A percentile compares a stretch with the other conserved stretches of the same genome.
Conservation (phyloP, 108 stramenopile genomes). For the Cylindrotheca fusiformis region DNA sequence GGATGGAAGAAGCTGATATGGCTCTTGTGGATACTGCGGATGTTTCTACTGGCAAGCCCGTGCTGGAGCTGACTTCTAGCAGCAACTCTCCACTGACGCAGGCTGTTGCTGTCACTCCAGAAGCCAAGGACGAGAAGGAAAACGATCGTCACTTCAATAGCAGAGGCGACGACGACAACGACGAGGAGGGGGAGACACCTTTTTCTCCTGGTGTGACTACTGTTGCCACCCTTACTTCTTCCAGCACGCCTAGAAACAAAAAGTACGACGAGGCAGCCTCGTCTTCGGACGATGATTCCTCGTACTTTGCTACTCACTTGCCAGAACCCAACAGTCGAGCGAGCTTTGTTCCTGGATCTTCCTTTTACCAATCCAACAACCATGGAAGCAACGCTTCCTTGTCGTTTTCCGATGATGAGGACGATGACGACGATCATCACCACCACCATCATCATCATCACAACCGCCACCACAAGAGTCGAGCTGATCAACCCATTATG, state of each 20-base stretch:
- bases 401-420: slow-evolving; percentile 56
- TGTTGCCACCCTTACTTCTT: no score
- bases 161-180: slow-evolving; percentile 5
- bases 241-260: no score
- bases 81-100: no score
- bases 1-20: no score
- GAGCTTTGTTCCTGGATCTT: slow-evolving; percentile 14
- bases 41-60: no score
- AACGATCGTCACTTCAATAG: neutral
- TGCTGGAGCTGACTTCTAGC: no score
- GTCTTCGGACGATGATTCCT: slow-evolving; percentile 50
- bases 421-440: slow-evolving; percentile 33
- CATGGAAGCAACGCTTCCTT: slow-evolving; percentile 42
- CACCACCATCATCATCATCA: neutral
- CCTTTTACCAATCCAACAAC: slow-evolving; percentile 6
- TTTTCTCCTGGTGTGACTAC: neutral
- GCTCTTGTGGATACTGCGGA: no score
- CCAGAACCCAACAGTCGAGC: slow-evolving; percentile 48
- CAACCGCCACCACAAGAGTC: neutral
- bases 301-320: slow-evolving; percentile 50
- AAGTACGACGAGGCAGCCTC: slow-evolving; percentile 21
- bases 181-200: neutral
- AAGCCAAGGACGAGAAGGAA: no score
- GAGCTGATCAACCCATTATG: neutral
- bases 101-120: no score